Evolutionary conservation across 2,329 filamentous ascomycete species (phyloP).

Genomic region (Nothophaeocryptopus gaeumannii): DNA sequence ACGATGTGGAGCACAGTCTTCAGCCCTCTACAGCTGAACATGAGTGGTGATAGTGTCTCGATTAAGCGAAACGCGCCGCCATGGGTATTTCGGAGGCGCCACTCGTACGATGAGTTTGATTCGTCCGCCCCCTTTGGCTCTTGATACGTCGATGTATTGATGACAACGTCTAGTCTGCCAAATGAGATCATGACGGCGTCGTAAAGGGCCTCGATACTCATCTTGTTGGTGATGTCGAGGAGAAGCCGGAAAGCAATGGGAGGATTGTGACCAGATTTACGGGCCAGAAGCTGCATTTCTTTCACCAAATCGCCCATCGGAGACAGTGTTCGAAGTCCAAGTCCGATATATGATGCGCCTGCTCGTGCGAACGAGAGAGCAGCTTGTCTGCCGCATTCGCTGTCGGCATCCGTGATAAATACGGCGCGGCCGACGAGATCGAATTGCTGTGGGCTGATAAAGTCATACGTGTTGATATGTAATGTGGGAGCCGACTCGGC

Average conservation of each 20-base stretch:
- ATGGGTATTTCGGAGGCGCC: constrained; percentile 51
- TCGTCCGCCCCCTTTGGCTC: constrained; percentile 23
- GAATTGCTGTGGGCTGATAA: background rate
- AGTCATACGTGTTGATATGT: background rate
- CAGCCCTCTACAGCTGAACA: constrained; percentile 22
- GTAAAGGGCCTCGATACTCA: constrained; percentile 37
- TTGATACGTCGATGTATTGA: constrained; percentile 27
- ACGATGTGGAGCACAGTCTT: constrained; percentile 7
- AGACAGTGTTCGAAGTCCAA: constrained; percentile 50
- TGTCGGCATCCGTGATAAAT: too few species aligned
- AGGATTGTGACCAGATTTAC: constrained; percentile 32
- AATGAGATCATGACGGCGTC: background rate
- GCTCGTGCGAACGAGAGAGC: constrained; percentile 57
- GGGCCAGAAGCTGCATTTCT: constrained; percentile 37
- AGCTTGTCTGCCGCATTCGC: constrained; percentile 44
- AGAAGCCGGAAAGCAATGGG: constrained; percentile 43
- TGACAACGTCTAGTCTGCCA: constrained; percentile 34
- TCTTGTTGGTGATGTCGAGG: constrained; percentile 43
- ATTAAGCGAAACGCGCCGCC: constrained; percentile 40
- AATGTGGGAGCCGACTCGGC: too few species aligned
- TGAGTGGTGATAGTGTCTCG: constrained; percentile 47
- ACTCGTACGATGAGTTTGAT: constrained; percentile 43
- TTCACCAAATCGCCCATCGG: constrained; percentile 38
- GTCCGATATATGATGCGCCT: constrained; percentile 51
- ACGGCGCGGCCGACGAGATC: background rate